Evolutionary conservation across 306 rosid genomes (phyloP), one percentile per base, ranked within the genome.

Genomic region (Malus orientalis): DNA sequence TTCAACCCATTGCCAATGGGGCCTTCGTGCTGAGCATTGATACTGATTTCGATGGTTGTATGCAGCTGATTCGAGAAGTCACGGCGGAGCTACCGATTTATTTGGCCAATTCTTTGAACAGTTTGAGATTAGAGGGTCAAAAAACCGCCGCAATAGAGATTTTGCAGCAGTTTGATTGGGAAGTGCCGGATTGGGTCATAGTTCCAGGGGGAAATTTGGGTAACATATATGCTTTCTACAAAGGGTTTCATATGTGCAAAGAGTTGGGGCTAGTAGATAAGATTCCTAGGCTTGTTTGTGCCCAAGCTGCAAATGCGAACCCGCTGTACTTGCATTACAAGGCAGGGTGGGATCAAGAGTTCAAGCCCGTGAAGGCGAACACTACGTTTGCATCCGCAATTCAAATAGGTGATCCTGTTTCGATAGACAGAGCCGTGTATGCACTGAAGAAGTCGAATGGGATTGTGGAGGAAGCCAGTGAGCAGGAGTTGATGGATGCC

Each of bases 391-490:
- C 97, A 1, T 93, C 93, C 14, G 97, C 96, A 0, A 93, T 93
- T 10, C 96, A 93, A 36, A 93, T 90, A 77, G 97, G 97, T 4
- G 98, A 93, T 55, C 98, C 98, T 0, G 98, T 93, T 76, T 91
- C 95, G 0, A 93, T 93, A 15, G 96, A 93, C 69, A 87, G 97
- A 69, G 97, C 97, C 1, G 96, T 93, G 67, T 81, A 63, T 71
- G 97, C 97, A 0, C 75, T 93, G 65, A 82, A 75, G 90, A 90
- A 88, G 51, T 89, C 93, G 8, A 54, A 86, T 71, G 93, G 97
- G 73, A 90, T 93, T 8, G 97, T 93, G 19, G 97, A 90, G 93
- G 97, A 93, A 81, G 97, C 97, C 1, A 90, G 96, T 1, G 96
- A 93, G 88, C 91, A 90, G 76, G 97, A 90, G 59, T 75, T 93